Base-by-base conservation (phyloP, 2,329 filamentous ascomycete species). In the Pseudogymnoascus sp. region DNA sequence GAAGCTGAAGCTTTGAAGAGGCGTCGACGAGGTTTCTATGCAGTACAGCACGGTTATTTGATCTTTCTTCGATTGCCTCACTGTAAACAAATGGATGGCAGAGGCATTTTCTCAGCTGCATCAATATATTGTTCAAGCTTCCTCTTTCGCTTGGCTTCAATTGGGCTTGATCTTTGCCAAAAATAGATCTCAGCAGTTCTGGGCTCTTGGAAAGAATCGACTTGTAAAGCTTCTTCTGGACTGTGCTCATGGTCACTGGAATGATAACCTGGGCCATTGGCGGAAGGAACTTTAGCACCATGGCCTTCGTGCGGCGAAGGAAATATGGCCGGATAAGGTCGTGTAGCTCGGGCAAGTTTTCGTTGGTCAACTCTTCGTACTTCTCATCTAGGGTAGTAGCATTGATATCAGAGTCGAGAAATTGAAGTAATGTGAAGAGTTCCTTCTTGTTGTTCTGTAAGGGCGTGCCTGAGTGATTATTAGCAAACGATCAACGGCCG, bases 31-130 rank as follows among this genome's bases (percentile, higher is more conserved):
- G 81, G 70, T 96, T 96, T 26, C 86, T 85, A 71, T 93, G 86
- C 44, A 89, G 82, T 3, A 86, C 79, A 6, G 78, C 78, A 1
- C 82, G 74, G 62, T 87, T 81, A 1, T 86, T 79, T 0, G 82
- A 83, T 59, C 86, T 85, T 74, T 99, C 95, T 75, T 99, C 96
- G 64, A 99, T 95, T 21, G 89, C 87, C 42, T 85, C 81, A 70
- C 87, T 97, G 79, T 97, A 99, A 60, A 97, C 86, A 72, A 97
- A 99, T 0, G 96, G 95, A 75, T 99, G 96, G 67, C 93, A 97
- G 1, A 99, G 80, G 67, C 91, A 96, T 74, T 97, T 97, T 16
- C 95, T 86, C 16, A 99, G 81, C 74, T 99, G 95, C 84, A 97
- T 91, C 47, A 99, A 76, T 40, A 99, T 96, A 70, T 99, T 99